Evolutionary conservation across 305 asterid genomes (phyloP).

Genomic region (Stenogyne calaminthoides): DNA sequence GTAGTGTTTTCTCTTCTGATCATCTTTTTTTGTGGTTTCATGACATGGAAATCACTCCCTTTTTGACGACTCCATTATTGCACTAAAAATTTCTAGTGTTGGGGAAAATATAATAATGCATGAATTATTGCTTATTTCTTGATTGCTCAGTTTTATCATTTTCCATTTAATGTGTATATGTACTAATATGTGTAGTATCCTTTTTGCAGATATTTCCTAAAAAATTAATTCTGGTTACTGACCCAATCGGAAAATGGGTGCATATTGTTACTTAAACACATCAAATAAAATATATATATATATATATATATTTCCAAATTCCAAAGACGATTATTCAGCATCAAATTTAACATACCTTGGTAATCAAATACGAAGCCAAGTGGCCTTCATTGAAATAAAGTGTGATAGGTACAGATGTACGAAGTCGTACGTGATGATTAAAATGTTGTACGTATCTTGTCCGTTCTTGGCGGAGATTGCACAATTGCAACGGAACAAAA

Average conservation of each 20-base stretch:
- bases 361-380: not conserved
- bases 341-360: not conserved
- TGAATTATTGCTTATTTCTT: not conserved
- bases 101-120: constrained; percentile 6
- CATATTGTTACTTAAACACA: not conserved
- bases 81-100: not conserved
- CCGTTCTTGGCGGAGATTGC: too few relatives aligned
- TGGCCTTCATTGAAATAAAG: not conserved
- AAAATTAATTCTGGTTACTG: not conserved
- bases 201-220: not conserved
- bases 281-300: not conserved
- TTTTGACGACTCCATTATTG: constrained; percentile 37
- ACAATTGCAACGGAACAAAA: too few relatives aligned
- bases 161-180: not conserved
- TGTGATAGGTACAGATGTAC: not conserved
- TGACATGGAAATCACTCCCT: constrained; percentile 51
- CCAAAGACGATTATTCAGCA: not conserved
- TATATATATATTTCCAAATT: not conserved
- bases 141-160: not conserved
- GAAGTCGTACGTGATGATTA: not conserved
- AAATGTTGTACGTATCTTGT: not conserved
- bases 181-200: not conserved
- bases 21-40: constrained; percentile 28
- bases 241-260: not conserved
- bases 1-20: not conserved